Percentiles rank a stretch among this genome's conserved stretches.
phyloP scores from a whole-genome alignment of 75 land plant genomes.

The Pinus albicaulis region DNA sequence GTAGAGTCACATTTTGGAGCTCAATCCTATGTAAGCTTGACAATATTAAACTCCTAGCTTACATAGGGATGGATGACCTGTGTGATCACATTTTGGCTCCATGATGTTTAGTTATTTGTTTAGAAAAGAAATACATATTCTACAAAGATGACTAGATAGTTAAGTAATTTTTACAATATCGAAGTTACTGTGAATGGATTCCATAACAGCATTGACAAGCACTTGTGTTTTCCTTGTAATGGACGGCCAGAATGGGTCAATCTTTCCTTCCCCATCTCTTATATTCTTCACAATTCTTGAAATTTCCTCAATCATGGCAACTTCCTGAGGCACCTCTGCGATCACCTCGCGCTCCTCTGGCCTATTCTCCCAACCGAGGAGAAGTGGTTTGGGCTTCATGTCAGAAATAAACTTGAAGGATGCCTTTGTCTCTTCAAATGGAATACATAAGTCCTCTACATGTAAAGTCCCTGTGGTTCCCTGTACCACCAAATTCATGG shows the following conservation, averaged over 20 bases:
- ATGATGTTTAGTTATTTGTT: too few relatives aligned
- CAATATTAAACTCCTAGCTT: too few relatives aligned
- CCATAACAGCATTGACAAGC: conserved; percentile 24
- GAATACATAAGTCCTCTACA: conserved; percentile 26
- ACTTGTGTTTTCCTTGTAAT: conserved; percentile 27
- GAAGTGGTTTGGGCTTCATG: background rate
- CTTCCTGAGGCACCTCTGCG: conserved; percentile 26
- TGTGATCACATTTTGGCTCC: too few relatives aligned
- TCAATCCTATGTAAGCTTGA: too few relatives aligned
- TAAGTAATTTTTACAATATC: too few relatives aligned
- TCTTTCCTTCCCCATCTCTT: conserved; percentile 8
- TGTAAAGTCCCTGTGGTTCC: conserved; percentile 21
- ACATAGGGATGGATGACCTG: too few relatives aligned
- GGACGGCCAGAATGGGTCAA: conserved; percentile 16
- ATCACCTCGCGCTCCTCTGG: conserved; percentile 10
- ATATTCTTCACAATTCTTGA: conserved; percentile 21
- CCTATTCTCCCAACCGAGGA: conserved; percentile 3
- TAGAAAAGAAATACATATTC: too few relatives aligned
- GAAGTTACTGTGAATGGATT: conserved; percentile 13
- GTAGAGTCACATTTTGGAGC: too few relatives aligned
- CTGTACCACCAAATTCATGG: conserved; percentile 10
- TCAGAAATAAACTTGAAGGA: conserved; percentile 9
- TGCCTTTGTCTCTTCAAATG: conserved; percentile 7
- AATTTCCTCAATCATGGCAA: conserved; percentile 31
- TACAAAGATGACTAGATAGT: too few relatives aligned